Evolutionary conservation across 164 flowering plant genomes (phyloP), one percentile per base, ranked within the genome.

Genomic region (Sextonia rubra): DNA sequence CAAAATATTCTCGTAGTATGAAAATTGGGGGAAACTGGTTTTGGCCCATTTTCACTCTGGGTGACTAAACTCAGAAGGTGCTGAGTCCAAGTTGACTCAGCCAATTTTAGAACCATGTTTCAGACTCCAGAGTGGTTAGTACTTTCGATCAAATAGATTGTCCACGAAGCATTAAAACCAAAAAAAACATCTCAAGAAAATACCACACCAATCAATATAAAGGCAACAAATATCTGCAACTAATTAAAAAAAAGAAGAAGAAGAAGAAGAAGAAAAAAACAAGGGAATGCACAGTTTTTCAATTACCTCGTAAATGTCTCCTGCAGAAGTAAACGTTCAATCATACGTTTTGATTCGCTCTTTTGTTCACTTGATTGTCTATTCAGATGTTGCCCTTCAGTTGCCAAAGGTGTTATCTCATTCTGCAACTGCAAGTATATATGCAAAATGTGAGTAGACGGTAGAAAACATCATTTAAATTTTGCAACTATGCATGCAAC

Each of bases 291-390:
- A 12, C 64, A 22, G 73, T 64, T 48, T 68, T 64, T 66, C 64
- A 71, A 69, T 67, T 78, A 78, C 80, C 80, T 71, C 37, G 80
- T 61, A 68, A 78, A 78, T 17, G 75, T 74, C 69, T 71, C 80
- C 66, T 71, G 72, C 75, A 49, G 44, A 63, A 78, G 69, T 69
- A 78, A 63, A 12, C 25, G 56, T 74, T 71, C 77, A 64, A 78
- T 78, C 37, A 26, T 66, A 74, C 63, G 52, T 68, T 74, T 78
- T 70, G 73, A 24, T 68, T 74, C 77, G 56, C 75, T 68, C 72
- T 26, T 74, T 60, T 71, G 69, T n/a, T 22, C 49, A 47, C 23
- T 71, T 63, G 26, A 52, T 69, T 56, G 76, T 25, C 15, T n/a
- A 60, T 64, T 37, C 52, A 0, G 56, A 55, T 56, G 73, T 12